phyloP scores from a whole-genome alignment of 352 stramenopile genomes.

The Thraustochytrium striatum region DNA sequence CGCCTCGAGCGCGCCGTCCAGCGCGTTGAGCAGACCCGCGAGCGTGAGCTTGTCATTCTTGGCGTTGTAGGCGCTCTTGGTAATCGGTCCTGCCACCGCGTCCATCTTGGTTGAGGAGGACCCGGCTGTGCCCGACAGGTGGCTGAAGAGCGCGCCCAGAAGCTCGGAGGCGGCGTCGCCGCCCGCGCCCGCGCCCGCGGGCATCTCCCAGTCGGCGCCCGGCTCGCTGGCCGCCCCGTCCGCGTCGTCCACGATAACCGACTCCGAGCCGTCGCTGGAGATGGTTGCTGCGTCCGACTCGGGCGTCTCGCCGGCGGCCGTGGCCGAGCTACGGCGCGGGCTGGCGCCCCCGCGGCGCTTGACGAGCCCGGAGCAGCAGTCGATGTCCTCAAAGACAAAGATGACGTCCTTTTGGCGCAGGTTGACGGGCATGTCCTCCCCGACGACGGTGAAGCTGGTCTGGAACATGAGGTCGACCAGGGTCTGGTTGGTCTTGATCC shows the following conservation, averaged over 20 bases:
- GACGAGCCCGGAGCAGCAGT: background rate
- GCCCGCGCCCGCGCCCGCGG: background rate
- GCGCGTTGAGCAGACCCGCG: constrained; percentile 73
- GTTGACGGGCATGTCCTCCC: constrained; percentile 63
- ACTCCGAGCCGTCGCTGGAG: background rate
- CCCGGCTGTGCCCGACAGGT: background rate
- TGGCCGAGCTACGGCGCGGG: background rate
- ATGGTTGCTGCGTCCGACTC: background rate
- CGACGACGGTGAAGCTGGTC: constrained; percentile 63
- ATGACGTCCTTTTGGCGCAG: constrained; percentile 69
- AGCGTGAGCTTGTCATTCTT: constrained; percentile 67
- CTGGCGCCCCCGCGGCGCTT: constrained; percentile 1
- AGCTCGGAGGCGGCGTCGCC: background rate
- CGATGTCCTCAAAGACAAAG: constrained; percentile 65
- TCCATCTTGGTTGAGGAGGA: background rate
- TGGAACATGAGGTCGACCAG: constrained; percentile 72
- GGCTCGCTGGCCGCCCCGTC: background rate
- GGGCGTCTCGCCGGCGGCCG: background rate
- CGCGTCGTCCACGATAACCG: background rate
- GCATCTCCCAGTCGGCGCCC: background rate
- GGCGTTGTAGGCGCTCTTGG: background rate
- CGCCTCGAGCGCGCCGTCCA: constrained; percentile 81
- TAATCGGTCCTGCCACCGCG: background rate
- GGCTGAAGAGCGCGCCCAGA: background rate
- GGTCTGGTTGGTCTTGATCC: constrained; percentile 72